Evolutionary conservation across 2,329 filamentous ascomycete species (phyloP), one percentile per base, ranked within the genome.

Genomic region (Pyrenochaeta sp.): DNA sequence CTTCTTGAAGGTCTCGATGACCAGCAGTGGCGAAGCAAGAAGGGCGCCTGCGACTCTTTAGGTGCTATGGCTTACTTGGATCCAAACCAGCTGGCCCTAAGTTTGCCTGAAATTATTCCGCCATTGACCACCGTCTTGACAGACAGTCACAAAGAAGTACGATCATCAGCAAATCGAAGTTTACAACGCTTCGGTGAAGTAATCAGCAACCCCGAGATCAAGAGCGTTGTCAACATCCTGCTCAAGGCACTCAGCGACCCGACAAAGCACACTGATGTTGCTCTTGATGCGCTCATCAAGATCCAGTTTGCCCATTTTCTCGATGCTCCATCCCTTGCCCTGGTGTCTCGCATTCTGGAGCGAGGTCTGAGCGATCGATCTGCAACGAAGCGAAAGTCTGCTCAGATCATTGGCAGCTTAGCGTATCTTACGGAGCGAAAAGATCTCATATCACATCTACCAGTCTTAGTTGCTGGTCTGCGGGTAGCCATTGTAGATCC

Each of bases 21-120:
- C 64, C 88, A 91, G 52, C 94, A 98, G 77, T 99, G 95, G 95
- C 90, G 95, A 72, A 98, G 93, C 81, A 98, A 99, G 80, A 97
- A 96, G 81, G 95, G 96, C 68, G 95, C 95, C 52, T 99, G 95
- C 74, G 95, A 99, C 75, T 89, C 97, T 27, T 85, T 99, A 13
- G 95, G 95, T 76, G 95, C 95, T 62, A 99, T 99, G 95, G 96
- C 95, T 5, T 99, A 99, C 75, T 86, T 99, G 32, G 95, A 98
- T 75, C 94, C 96, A 7, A 91, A 97, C 65, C 95, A 99, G 77
- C 86, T 99, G 19, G 93, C 95, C 1, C 86, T 90, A 67, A 98
- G 93, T 75, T 82, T 99, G 70, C 95, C 95, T 2, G 93, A 96
- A 55, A 99, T 99, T 67, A 99, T 99, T 66, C 95, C 96, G 27